Percentiles rank a stretch among this genome's conserved stretches.
Evolutionary conservation across 2,329 filamentous ascomycete genomes (phyloP).

Genomic region (Alternaria triticimaculans): DNA sequence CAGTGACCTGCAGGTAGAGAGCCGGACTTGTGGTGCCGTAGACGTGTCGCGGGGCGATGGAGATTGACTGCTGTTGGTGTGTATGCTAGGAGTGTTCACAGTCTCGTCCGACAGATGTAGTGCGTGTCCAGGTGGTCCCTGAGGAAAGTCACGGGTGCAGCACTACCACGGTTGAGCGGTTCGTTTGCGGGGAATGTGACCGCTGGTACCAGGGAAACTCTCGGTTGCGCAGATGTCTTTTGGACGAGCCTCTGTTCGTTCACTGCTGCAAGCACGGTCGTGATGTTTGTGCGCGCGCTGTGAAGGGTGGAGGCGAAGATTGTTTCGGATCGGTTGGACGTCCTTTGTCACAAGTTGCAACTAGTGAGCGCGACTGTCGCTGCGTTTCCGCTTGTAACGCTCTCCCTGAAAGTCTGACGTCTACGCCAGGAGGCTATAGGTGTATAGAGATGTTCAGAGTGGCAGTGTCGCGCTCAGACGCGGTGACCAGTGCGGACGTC

Average conservation of each 20-base stretch:
- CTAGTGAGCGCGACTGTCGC: not conserved
- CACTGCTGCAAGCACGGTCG: not conserved
- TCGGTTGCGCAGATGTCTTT: not conserved
- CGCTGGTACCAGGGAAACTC: not conserved
- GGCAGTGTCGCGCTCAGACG: constrained; percentile 22
- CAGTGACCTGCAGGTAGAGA: not conserved
- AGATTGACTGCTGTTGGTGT: not conserved
- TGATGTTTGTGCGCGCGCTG: not conserved
- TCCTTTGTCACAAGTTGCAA: not conserved
- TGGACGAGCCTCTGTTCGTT: not conserved
- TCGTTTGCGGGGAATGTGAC: constrained; percentile 5
- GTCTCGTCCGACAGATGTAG: not conserved
- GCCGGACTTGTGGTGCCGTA: not conserved
- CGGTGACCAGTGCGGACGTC: constrained; percentile 29
- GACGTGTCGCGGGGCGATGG: not conserved
- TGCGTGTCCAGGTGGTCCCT: not conserved
- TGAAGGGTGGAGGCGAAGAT: not conserved
- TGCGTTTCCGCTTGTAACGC: not conserved
- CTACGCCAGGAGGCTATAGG: not conserved
- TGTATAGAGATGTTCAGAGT: constrained; percentile 7
- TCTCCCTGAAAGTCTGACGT: not conserved
- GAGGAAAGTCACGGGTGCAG: constrained; percentile 1
- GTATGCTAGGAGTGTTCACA: not conserved
- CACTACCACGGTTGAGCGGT: constrained; percentile 1
- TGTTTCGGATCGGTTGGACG: not conserved